Evolutionary conservation across 2,329 filamentous ascomycete genomes (phyloP).

Genomic region (Paramyrothecium sp.): DNA sequence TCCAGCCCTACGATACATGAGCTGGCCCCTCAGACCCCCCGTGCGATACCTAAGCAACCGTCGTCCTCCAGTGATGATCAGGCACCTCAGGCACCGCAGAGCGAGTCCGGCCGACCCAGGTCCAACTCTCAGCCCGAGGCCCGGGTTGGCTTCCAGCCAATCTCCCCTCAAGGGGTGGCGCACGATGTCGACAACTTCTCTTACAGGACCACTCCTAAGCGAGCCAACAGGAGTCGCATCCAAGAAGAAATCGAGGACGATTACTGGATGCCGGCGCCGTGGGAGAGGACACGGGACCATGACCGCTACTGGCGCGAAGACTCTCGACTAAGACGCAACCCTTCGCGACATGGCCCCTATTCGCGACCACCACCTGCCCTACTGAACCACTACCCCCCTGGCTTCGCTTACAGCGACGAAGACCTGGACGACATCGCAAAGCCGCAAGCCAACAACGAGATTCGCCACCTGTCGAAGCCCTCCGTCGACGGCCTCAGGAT

Average conservation of each 20-base stretch:
- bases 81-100: not conserved
- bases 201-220: conserved; percentile 12
- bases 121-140: not conserved
- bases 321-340: conserved; percentile 17
- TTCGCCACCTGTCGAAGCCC: conserved; percentile 11
- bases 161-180: not conserved
- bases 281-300: conserved; percentile 18
- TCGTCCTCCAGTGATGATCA: not conserved
- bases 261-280: conserved; percentile 4
- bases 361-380: conserved; percentile 20
- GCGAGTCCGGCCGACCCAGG: not conserved
- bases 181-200: conserved; percentile 18
- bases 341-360: conserved; percentile 13
- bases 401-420: conserved; percentile 18
- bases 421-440: conserved; percentile 12
- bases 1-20: not conserved
- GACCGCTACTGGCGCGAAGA: conserved; percentile 22
- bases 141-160: not conserved
- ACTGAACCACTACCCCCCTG: conserved; percentile 15
- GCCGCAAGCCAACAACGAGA: conserved; percentile 13
- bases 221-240: conserved; percentile 17
- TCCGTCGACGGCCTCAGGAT: conserved; percentile 10
- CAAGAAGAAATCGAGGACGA: conserved; percentile 22
- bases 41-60: not conserved
- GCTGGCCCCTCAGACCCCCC: not conserved